Conservation (phyloP, 2,329 filamentous ascomycete species). For the Ilyonectria mors-panacis region DNA sequence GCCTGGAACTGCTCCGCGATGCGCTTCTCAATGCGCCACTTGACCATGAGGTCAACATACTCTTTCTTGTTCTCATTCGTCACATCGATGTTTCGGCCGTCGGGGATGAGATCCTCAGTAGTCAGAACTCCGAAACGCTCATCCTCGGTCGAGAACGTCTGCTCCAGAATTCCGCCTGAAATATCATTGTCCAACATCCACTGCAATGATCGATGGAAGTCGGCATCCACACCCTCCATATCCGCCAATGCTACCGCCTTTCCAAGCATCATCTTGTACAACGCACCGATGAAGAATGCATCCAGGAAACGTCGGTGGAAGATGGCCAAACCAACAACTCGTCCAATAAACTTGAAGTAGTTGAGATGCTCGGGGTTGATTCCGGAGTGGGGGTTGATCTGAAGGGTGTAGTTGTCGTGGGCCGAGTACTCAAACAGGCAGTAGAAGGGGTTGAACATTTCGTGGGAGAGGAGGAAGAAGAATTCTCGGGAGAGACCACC, state of each 20-base stretch:
- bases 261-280: constrained; percentile 99
- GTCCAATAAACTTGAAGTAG: constrained; percentile 99
- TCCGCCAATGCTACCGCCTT: constrained; percentile 93
- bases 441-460: constrained; percentile 99
- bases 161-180: constrained; percentile 88
- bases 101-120: constrained; percentile 93
- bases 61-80: constrained; percentile 99
- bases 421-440: constrained; percentile 99
- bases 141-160: constrained; percentile 97
- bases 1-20: constrained; percentile 99
- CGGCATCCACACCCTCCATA: constrained; percentile 99
- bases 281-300: constrained; percentile 98
- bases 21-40: constrained; percentile 99
- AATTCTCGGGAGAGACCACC: constrained; percentile 98
- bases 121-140: constrained; percentile 96
- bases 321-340: constrained; percentile 95
- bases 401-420: constrained; percentile 99
- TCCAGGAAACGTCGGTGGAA: constrained; percentile 98
- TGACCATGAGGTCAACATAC: constrained; percentile 98
- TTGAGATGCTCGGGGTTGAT: constrained; percentile 99
- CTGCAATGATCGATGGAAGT: constrained; percentile 95
- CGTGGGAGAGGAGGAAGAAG: constrained; percentile 98
- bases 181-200: constrained; percentile 99
- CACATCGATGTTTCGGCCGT: constrained; percentile 92
- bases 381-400: constrained; percentile 99